Percentiles rank a stretch among this genome's conserved stretches.
These are phyloP conservation scores for Lactarius sp. DNA, from an alignment of 768 basidiomycete species.

Conservation along the genomic window DNA sequence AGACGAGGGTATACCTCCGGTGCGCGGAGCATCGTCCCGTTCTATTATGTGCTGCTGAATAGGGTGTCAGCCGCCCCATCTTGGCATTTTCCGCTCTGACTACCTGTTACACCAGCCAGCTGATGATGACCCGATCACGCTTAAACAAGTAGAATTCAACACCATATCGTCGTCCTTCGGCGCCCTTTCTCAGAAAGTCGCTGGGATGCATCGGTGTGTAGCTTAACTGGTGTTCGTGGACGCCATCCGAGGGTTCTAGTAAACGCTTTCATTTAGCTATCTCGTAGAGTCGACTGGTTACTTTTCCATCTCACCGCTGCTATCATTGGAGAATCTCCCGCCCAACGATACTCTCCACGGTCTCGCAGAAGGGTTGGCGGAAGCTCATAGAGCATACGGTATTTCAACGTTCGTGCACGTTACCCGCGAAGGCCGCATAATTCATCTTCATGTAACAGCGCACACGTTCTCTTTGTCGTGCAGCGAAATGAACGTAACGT, in stretches of 20 bases:
- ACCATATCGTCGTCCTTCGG: conserved; percentile 94
- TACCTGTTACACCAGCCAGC: conserved; percentile 72
- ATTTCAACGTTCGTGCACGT: conserved; percentile 41
- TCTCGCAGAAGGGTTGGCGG: conserved; percentile 69
- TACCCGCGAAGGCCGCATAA: background rate
- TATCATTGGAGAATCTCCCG: conserved; percentile 60
- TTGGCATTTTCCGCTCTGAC: conserved; percentile 92
- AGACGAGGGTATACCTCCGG: conserved; percentile 45
- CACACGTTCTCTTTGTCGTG: conserved; percentile 79
- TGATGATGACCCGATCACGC: conserved; percentile 34
- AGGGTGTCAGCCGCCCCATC: conserved; percentile 60
- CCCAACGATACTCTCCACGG: conserved; percentile 64
- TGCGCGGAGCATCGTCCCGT: background rate
- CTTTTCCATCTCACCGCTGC: conserved; percentile 50
- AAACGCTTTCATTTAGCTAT: conserved; percentile 45
- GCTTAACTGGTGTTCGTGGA: background rate
- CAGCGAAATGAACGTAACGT: conserved; percentile 88
- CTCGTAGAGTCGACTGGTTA: conserved; percentile 62
- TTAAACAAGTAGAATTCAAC: conserved; percentile 99
- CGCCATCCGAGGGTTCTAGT: background rate
- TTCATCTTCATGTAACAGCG: conserved; percentile 31
- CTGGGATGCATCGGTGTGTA: conserved; percentile 71
- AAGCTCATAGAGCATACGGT: conserved; percentile 73
- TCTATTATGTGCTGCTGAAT: conserved; percentile 23
- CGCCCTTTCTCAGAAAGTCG: conserved; percentile 57